Evolutionary conservation across 1,139 yeast species (phyloP), one percentile per base, ranked within the genome.

Genomic region (Williopsis jadinii): DNA sequence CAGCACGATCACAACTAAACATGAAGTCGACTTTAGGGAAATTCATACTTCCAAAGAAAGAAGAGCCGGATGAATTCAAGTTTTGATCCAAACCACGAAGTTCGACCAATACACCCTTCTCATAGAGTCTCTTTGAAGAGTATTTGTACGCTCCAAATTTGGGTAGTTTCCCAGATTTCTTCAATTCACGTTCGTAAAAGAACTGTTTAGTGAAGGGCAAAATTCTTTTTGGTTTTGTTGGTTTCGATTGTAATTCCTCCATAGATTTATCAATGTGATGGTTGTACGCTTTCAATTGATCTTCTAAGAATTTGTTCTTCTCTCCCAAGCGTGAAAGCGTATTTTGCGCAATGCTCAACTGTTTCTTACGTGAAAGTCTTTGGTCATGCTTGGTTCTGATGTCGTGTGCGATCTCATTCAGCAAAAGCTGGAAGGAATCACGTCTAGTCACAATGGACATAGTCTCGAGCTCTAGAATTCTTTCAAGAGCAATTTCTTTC

Each of bases 121-220:
- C 97, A 58, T 75, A 69, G 40, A 92, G 68, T 53, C 80, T 83
- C 47, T 84, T 81, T 3, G 87, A 82, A 0, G 87, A 73, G 63
- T 86, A 85, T 61, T 84, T 85, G 64, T 80, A 86, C 1, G 94
- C 84, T 9, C 95, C 95, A 60, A 82, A 86, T 55, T 75, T 77
- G 2, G 94, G 90, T 36, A 80, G 64, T 37, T 81, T 68, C 30
- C 92, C 86, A 11, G 50, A 61, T 62, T 73, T 79, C 53, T 80
- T 79, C 51, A 85, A 66, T 49, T 81, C 87, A 30, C 90, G 67
- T 55, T 80, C 84, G 55, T 84, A 84, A 63, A 83, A 84, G 61
- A 81, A 84, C 51, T 85, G 94, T 55, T 78, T 82, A 32, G 90
- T 80, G 62, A 86, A 84, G 2, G 84, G 82, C 27, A 85, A 71